Base-by-base conservation (phyloP, 1,139 yeast species). In the Candida smagusa region DNA sequence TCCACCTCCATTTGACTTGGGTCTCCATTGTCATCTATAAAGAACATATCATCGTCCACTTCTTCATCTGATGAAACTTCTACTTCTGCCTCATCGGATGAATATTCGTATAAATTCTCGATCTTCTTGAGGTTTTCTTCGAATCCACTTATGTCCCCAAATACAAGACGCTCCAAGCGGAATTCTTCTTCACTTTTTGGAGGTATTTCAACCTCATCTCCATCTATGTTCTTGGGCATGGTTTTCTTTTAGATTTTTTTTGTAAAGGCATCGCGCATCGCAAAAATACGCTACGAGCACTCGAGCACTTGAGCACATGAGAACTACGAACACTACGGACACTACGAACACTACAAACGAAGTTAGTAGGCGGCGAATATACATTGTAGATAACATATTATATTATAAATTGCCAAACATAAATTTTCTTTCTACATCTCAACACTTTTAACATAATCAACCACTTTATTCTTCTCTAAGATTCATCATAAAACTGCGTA, bases 71-170 rank as follows among this genome's bases (percentile, higher is more conserved):
- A 64, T 13, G 60, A 65, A 7, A 42, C 59, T 11, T 55, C 60
- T 16, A 59, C 67, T 3, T 58, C 68, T 13, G 53, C 56, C 19
- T 68, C 73, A 31, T 70, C 79, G 31, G 70, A 61, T 7, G 74
- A 69, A 46, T 71, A 71, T 39, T 72, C 73, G 45, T 70, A 72
- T 34, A 81, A 67, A 45, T 77, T 73, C 47, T 79, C 87, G 33
- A 77, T 63, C 45, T 76, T 76, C 46, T 71, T 75, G 55, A 86
- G 68, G 45, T 81, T 84, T 32, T 66, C 58, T 46, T 84, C 89
- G 58, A 90, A 89, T 22, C 92, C 94, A 31, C 81, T 81, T 2
- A 73, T 54, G 57, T 92, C 97, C 13, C 98, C 97, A 62, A 94
- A 92, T 4, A 94, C 96, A 12, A 87, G 70, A 57, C 79, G 85